These are phyloP conservation scores for Cystobasidium pallidum DNA, from an alignment of 1,284 basidiomycete genomes.

Conservation along the genomic window DNA sequence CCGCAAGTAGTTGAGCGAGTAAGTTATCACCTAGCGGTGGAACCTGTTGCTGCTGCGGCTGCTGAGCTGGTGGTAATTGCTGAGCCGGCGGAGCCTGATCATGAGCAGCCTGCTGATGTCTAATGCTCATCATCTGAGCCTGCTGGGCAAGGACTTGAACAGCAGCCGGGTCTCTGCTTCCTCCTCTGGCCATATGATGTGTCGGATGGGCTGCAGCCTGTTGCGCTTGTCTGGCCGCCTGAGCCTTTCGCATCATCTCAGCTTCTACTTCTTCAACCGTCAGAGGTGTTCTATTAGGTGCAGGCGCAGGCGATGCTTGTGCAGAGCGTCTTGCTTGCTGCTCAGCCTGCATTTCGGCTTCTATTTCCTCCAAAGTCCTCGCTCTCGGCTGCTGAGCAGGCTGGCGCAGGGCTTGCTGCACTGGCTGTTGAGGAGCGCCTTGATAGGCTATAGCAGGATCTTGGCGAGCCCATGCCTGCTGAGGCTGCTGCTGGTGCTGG, in stretches of 20 bases:
- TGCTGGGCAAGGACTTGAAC: constrained; percentile 31
- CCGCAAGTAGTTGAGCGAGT: constrained; percentile 40
- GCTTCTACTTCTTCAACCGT: constrained; percentile 58
- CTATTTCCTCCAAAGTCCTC: constrained; percentile 83
- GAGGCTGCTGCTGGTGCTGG: constrained; percentile 10
- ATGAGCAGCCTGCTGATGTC: constrained; percentile 14
- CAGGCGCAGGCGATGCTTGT: constrained; percentile 37
- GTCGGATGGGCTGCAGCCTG: background rate
- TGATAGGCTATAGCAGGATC: constrained; percentile 55
- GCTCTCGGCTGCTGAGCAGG: constrained; percentile 54
- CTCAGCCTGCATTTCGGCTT: constrained; percentile 75
- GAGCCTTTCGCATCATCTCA: constrained; percentile 55
- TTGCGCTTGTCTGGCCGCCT: constrained; percentile 54
- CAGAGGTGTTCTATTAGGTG: constrained; percentile 9
- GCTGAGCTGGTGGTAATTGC: constrained; percentile 7
- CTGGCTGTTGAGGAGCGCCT: constrained; percentile 56
- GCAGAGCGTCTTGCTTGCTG: constrained; percentile 10
- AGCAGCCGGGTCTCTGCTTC: constrained; percentile 9
- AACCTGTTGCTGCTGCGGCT: background rate
- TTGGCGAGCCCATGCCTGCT: constrained; percentile 48
- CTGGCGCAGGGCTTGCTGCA: constrained; percentile 46
- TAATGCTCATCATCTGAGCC: constrained; percentile 22
- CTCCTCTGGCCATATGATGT: constrained; percentile 23
- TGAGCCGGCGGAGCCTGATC: constrained; percentile 4
- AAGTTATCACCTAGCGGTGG: constrained; percentile 18